Conservation (phyloP, 805 yeast genomes). For the Kodamaea hsintzibuensis region DNA sequence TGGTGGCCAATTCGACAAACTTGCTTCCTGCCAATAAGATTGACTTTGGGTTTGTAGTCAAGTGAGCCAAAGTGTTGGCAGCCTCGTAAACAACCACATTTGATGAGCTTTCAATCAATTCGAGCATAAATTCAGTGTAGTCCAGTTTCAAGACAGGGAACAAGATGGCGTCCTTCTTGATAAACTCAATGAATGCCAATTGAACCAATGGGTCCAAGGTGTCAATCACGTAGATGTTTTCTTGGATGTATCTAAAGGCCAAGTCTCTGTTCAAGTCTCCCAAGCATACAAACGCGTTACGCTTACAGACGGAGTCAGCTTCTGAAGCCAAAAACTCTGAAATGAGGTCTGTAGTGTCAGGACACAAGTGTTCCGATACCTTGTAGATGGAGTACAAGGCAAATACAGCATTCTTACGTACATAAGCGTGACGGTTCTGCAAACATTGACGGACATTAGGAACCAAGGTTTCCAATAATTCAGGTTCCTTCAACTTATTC, state of each 20-base stretch:
- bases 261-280: slow-evolving; percentile 80
- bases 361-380: slow-evolving; percentile 83
- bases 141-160: slow-evolving; percentile 66
- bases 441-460: slow-evolving; percentile 89
- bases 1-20: slow-evolving; percentile 83
- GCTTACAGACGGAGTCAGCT: slow-evolving; percentile 88
- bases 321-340: slow-evolving; percentile 73
- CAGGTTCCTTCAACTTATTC: slow-evolving; percentile 88
- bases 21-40: slow-evolving; percentile 80
- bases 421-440: slow-evolving; percentile 97
- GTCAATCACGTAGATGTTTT: slow-evolving; percentile 58
- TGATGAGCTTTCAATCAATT: slow-evolving; percentile 68
- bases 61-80: slow-evolving; percentile 69
- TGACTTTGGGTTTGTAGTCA: slow-evolving; percentile 63
- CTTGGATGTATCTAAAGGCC: slow-evolving; percentile 80
- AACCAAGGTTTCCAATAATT: slow-evolving; percentile 90
- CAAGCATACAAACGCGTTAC: slow-evolving; percentile 91
- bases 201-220: slow-evolving; percentile 81
- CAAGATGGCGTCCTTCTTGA: slow-evolving; percentile 72
- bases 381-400: slow-evolving; percentile 81
- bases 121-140: slow-evolving; percentile 71
- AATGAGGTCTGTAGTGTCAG: slow-evolving; percentile 92
- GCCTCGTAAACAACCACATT: slow-evolving; percentile 87
- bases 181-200: slow-evolving; percentile 86
- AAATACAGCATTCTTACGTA: slow-evolving; percentile 93